Percentiles rank a stretch among this genome's conserved stretches.
Conservation (phyloP, 352 stramenopile genomes). For the Aphanomyces stellatus region DNA sequence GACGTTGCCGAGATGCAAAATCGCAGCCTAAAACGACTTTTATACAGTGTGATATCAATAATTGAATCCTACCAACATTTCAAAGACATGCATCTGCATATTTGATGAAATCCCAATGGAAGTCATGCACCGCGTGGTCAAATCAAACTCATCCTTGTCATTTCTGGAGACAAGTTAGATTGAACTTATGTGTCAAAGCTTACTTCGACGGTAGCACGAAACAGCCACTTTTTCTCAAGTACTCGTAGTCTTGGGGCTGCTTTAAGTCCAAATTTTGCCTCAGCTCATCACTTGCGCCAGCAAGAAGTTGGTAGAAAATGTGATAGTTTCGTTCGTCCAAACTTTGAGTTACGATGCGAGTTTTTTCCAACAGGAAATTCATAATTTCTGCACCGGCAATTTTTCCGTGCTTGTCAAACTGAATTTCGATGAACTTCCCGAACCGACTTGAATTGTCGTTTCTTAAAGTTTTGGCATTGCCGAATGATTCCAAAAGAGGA, state of each 20-base stretch:
- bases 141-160: constrained; percentile 77
- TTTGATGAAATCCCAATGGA: constrained; percentile 82
- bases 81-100: constrained; percentile 77
- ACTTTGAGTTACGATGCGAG: constrained; percentile 82
- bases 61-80: constrained; percentile 35
- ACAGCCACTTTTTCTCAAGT: constrained; percentile 81
- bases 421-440: constrained; percentile 97
- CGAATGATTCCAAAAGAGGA: constrained; percentile 83
- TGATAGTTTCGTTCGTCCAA: constrained; percentile 95
- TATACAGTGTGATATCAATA: too few species aligned
- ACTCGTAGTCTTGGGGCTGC: constrained; percentile 77
- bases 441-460: constrained; percentile 97
- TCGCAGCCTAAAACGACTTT: constrained; percentile 54
- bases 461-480: constrained; percentile 90
- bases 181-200: too few species aligned
- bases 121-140: constrained; percentile 75
- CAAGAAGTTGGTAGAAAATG: constrained; percentile 94
- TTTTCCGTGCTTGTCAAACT: constrained; percentile 89
- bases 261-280: constrained; percentile 59
- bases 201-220: constrained; percentile 66
- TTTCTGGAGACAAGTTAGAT: constrained; percentile 29
- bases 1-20: constrained; percentile 84
- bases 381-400: constrained; percentile 87
- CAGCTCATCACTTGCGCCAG: constrained; percentile 61
- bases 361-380: constrained; percentile 89